A percentile compares a stretch with the other conserved stretches of the same genome.
These are phyloP conservation scores for Oryza meridionalis DNA, from an alignment of 176 grass and related monocot species.

Conservation along the genomic window DNA sequence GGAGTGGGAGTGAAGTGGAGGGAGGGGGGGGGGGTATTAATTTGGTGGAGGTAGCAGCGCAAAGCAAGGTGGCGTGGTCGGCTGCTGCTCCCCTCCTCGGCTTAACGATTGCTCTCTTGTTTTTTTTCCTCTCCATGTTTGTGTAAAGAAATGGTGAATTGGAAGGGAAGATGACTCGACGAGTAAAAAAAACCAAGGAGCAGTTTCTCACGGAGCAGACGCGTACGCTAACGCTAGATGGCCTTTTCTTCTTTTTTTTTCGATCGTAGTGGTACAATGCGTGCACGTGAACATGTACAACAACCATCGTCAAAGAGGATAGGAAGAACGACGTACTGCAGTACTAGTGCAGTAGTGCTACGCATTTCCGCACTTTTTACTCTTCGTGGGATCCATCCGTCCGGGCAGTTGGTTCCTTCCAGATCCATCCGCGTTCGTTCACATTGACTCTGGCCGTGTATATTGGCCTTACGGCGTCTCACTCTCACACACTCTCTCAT, in stretches of 20 bases:
- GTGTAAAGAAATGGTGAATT: not conserved
- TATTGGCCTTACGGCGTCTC: not conserved
- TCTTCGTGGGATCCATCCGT: too few species aligned
- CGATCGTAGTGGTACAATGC: not conserved
- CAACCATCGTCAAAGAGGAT: not conserved
- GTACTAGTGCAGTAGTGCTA: not conserved
- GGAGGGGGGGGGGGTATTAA: slow-evolving; percentile 16
- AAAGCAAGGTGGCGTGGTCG: slow-evolving; percentile 11
- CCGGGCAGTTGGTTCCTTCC: not conserved
- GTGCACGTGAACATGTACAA: not conserved
- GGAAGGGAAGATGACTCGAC: not conserved
- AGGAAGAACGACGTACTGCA: too few species aligned
- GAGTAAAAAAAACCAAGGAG: too few species aligned
- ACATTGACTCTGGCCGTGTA: not conserved
- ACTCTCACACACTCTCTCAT: not conserved
- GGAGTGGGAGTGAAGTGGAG: slow-evolving; percentile 27
- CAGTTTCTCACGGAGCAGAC: not conserved
- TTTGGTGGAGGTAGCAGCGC: not conserved
- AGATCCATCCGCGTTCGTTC: not conserved
- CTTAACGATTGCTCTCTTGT: not conserved
- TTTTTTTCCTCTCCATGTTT: not conserved
- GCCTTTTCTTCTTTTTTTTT: not conserved
- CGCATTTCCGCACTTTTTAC: not conserved
- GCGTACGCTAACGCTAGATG: not conserved
- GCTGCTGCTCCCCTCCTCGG: not conserved